Base-by-base conservation (phyloP, 768 basidiomycete species). In the Hericium erinaceus region DNA sequence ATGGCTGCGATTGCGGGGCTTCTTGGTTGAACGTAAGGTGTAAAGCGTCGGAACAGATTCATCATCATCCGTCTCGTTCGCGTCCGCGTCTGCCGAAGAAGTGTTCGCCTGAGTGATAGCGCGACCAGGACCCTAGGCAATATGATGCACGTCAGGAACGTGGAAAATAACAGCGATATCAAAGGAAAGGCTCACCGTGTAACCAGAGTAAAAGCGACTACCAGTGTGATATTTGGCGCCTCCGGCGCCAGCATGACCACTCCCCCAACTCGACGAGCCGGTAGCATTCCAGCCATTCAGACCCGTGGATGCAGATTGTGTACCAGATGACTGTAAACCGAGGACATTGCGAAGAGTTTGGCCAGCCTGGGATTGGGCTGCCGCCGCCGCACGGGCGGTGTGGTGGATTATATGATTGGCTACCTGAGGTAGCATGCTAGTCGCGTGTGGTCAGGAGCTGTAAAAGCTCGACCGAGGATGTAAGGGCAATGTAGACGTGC, bases 391-490 rank as follows among this genome's bases (percentile, higher is more conserved):
- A 65, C 89, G 84, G 13, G 84, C 79, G 0, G 87, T 87, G 61
- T 84, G 83, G 60, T 90, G 81, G 38, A 92, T 72, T 54, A 92
- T 75, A 53, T 85, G 82, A n/a, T 83, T 85, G 33, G 87, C 84
- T 73, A 88, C 84, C 71, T 90, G 89, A 53, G 90, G 89, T 66
- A 93, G 74, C 90, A 92, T 92, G 38, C 18, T 61, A 37, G 37
- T 40, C 38, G 52, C 48, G 52, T 55, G 52, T 40, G 4, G 9
- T 56, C 57, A 58, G 60, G 41, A 18, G 28, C 39, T 39, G 52
- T 18, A 56, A 50, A 51, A 39, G 44, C 39, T 51, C 16, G 53
- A 48, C 44, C 20, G 44, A 46, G n/a, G 44, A 46, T n/a, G 33
- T 33, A 7, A 33, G 33, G 33, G 33, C 33, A 33, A 8, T 33